Evolutionary conservation across 768 basidiomycete genomes (phyloP).

Genomic region (Cystobasidium ongulense): DNA sequence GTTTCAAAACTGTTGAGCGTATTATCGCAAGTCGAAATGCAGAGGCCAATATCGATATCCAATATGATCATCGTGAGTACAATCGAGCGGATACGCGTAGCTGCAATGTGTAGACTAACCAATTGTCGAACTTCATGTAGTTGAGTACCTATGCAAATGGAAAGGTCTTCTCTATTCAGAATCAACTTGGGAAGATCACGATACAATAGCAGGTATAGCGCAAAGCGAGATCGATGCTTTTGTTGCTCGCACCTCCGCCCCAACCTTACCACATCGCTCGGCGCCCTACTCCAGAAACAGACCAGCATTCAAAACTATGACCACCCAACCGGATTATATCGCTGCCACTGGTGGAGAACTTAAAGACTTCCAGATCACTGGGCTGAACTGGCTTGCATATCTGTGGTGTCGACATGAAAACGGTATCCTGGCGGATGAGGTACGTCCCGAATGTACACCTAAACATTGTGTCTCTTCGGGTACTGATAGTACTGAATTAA

Average conservation of each 20-base stretch:
- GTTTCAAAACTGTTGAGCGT: conserved; percentile 82
- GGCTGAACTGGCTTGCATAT: conserved; percentile 97
- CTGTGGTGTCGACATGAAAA: conserved; percentile 91
- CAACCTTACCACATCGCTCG: conserved; percentile 79
- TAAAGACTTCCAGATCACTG: conserved; percentile 97
- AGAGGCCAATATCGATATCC: conserved; percentile 36
- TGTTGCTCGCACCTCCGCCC: conserved; percentile 64
- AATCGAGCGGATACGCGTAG: not conserved
- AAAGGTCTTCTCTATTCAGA: conserved; percentile 82
- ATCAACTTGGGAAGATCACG: conserved; percentile 79
- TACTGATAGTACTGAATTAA: not conserved
- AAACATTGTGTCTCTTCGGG: not conserved
- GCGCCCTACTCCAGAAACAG: conserved; percentile 59
- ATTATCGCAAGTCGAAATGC: conserved; percentile 68
- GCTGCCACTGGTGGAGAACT: conserved; percentile 64
- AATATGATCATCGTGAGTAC: conserved; percentile 40
- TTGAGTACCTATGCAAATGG: conserved; percentile 98
- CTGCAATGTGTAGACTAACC: not conserved
- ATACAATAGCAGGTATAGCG: conserved; percentile 69
- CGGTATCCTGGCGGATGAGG: conserved; percentile 91
- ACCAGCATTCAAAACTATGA: conserved; percentile 72
- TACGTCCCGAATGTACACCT: conserved; percentile 28
- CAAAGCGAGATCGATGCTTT: conserved; percentile 71
- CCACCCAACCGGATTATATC: conserved; percentile 80
- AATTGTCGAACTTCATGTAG: conserved; percentile 41